Conservation (phyloP, 495 filamentous ascomycete genomes). For the Xylona heveae region DNA sequence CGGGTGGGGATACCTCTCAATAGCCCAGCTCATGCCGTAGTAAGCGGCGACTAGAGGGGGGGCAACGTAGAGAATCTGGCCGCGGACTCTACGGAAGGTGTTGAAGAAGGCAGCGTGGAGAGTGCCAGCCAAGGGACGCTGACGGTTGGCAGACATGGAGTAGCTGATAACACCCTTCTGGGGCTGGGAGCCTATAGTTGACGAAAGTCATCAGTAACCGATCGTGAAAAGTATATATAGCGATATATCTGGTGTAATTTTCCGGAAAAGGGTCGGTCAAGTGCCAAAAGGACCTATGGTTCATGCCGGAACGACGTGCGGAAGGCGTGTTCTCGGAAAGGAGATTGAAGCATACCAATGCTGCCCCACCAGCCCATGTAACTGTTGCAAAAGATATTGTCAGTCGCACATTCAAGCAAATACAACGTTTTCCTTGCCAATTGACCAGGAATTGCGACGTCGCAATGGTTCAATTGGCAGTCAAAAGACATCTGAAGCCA, state of each 20-base stretch:
- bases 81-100: conserved; percentile 32
- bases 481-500: no score
- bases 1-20: conserved; percentile 36
- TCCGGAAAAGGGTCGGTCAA: no score
- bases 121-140: conserved; percentile 41
- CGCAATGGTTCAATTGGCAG: no score
- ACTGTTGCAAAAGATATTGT: no score
- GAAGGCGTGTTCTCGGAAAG: no score
- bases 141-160: conserved; percentile 39
- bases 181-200: conserved; percentile 21
- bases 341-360: conserved; percentile 41
- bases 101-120: conserved; percentile 43
- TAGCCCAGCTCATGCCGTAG: conserved; percentile 66
- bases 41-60: conserved; percentile 61
- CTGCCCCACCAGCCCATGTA: conserved; percentile 72
- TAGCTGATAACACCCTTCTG: conserved; percentile 45
- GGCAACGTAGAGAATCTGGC: conserved; percentile 63
- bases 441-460: no score
- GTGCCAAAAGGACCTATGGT: no score
- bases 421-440: no score
- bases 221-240: neutral
- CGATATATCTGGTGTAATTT: neutral
- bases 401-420: no score
- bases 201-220: neutral
- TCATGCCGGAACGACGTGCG: no score